These are phyloP conservation scores for Cyclaneusma minus DNA, from an alignment of 2,329 filamentous ascomycete genomes.

Conservation along the genomic window DNA sequence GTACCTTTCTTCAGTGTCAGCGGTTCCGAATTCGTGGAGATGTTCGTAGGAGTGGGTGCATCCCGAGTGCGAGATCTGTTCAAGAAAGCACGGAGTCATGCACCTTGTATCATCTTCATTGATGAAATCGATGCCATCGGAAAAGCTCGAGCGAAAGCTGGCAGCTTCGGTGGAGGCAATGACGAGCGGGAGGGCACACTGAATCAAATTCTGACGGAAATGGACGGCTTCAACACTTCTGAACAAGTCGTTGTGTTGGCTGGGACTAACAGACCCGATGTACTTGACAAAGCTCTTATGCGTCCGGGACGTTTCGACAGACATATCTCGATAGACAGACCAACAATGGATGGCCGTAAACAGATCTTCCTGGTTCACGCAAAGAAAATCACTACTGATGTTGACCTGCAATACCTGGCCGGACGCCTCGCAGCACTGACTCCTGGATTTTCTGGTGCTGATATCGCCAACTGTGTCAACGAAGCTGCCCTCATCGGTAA, in stretches of 20 bases:
- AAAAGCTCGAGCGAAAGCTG: constrained; percentile 70
- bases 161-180: constrained; percentile 71
- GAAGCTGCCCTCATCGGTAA: constrained; percentile 91
- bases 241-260: constrained; percentile 95
- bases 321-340: constrained; percentile 87
- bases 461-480: constrained; percentile 97
- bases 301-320: constrained; percentile 92
- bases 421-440: constrained; percentile 85
- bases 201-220: constrained; percentile 96
- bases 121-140: constrained; percentile 98
- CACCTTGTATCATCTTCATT: constrained; percentile 98
- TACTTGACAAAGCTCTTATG: constrained; percentile 91
- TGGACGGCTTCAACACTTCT: constrained; percentile 97
- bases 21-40: constrained; percentile 97
- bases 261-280: constrained; percentile 88
- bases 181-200: constrained; percentile 94
- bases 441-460: constrained; percentile 90
- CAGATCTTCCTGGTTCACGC: constrained; percentile 95
- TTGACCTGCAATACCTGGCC: constrained; percentile 75
- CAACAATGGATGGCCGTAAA: constrained; percentile 90
- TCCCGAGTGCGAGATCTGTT: constrained; percentile 93
- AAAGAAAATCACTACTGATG: constrained; percentile 83
- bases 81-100: constrained; percentile 84
- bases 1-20: constrained; percentile 98
- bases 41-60: constrained; percentile 98